phyloP scores from a whole-genome alignment of 2,329 filamentous ascomycete species.

The Ophiostoma ulmi region DNA sequence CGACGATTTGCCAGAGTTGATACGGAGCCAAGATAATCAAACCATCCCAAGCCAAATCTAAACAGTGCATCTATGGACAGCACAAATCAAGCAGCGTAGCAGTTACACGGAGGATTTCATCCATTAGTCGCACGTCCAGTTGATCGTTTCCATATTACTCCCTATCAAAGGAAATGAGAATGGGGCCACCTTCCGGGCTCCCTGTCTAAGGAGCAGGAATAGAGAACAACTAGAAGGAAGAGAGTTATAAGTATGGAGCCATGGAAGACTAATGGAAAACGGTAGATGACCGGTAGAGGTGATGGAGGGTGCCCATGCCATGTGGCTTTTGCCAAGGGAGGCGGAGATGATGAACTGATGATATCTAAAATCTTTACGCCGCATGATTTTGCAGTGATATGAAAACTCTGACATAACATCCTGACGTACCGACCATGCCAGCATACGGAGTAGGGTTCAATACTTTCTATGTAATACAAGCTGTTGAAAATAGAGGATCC shows the following conservation, averaged over 20 bases:
- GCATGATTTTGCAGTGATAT: not conserved
- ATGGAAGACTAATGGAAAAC: conserved; percentile 10
- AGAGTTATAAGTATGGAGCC: not conserved
- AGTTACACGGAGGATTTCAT: not conserved
- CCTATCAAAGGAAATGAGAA: not conserved
- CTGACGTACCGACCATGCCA: not conserved
- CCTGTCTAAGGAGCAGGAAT: too few species aligned
- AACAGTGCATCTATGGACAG: not conserved
- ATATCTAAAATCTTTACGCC: not conserved
- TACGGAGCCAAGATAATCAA: not conserved
- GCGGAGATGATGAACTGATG: not conserved
- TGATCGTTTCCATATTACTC: not conserved
- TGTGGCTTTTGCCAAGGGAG: conserved; percentile 7
- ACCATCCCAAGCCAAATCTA: not conserved
- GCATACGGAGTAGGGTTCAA: not conserved
- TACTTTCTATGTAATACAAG: not conserved
- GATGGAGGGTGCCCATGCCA: conserved; percentile 1
- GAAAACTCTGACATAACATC: not conserved
- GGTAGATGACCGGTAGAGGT: not conserved
- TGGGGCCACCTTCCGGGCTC: not conserved
- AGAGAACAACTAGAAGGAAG: too few species aligned
- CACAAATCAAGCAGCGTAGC: not conserved
- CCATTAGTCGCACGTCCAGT: not conserved
- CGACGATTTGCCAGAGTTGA: not conserved
- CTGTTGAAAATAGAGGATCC: too few species aligned